These are phyloP conservation scores for Cytospora schulzeri DNA, from an alignment of 2,329 filamentous ascomycete genomes.

Conservation along the genomic window DNA sequence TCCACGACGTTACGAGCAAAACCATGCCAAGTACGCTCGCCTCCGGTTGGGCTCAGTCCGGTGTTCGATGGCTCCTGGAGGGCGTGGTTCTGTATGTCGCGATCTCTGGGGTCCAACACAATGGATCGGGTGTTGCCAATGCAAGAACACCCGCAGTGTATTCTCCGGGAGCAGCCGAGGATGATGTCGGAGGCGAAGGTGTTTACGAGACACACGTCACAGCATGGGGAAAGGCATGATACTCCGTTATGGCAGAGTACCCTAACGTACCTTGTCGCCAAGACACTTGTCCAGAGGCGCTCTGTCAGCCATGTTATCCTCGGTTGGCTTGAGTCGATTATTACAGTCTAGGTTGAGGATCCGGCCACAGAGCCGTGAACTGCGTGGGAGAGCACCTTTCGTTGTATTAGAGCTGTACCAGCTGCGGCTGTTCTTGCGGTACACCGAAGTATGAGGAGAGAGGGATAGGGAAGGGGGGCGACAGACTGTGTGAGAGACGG, in stretches of 20 bases:
- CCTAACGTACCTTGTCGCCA: not conserved
- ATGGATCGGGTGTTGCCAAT: not conserved
- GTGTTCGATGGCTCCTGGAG: not conserved
- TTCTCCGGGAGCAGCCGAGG: not conserved
- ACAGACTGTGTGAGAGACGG: not conserved
- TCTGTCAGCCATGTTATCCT: not conserved
- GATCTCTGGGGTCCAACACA: not conserved
- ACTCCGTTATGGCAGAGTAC: not conserved
- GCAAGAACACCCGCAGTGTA: not conserved
- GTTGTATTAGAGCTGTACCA: not conserved
- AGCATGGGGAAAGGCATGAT: not conserved
- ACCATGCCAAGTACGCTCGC: not conserved
- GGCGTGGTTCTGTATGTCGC: not conserved
- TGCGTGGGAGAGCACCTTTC: not conserved
- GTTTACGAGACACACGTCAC: not conserved
- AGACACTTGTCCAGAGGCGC: not conserved
- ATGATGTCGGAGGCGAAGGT: not conserved
- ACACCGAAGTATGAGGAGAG: not conserved
- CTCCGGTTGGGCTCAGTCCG: not conserved
- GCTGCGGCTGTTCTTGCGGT: not conserved
- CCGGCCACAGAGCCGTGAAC: not conserved
- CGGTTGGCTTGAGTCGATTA: not conserved
- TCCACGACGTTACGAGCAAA: not conserved
- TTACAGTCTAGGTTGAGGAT: not conserved
- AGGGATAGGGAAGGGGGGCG: not conserved